Evolutionary conservation across 2,329 filamentous ascomycete genomes (phyloP).

Genomic region (Colletotrichum sp.): DNA sequence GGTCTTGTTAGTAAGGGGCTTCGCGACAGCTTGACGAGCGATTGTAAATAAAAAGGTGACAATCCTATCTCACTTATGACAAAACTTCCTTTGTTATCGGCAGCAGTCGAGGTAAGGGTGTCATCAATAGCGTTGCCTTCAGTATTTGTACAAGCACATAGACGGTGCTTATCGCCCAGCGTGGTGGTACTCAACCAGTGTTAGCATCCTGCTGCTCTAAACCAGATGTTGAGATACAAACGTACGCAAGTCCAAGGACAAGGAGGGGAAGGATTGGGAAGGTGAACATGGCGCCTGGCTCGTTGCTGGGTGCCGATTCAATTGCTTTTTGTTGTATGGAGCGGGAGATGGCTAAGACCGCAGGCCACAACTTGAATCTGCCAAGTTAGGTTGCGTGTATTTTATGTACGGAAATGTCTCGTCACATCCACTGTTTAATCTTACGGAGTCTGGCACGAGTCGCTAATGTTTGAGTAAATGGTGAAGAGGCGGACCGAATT

Average conservation of each 20-base stretch:
- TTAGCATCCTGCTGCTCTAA: not conserved
- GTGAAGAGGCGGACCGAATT: not conserved
- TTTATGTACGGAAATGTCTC: not conserved
- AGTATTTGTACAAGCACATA: not conserved
- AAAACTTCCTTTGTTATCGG: not conserved
- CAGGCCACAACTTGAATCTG: not conserved
- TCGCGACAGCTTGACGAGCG: not conserved
- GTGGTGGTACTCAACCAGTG: not conserved
- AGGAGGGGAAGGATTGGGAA: not conserved
- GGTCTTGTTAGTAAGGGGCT: accelerated
- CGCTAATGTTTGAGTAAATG: not conserved
- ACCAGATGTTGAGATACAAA: not conserved
- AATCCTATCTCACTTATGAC: not conserved
- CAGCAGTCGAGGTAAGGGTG: not conserved
- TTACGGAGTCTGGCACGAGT: not conserved
- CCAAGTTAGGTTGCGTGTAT: not conserved
- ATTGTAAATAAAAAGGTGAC: not conserved
- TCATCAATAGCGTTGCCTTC: not conserved
- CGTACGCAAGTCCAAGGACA: not conserved
- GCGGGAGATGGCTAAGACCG: not conserved
- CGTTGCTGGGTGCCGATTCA: accelerated
- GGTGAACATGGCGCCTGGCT: not conserved
- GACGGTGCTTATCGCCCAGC: not conserved
- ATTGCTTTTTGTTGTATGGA: not conserved
- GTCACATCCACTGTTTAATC: not conserved